Conservation (phyloP, 306 rosid species). For the Citrullus mucosospermus region DNA sequence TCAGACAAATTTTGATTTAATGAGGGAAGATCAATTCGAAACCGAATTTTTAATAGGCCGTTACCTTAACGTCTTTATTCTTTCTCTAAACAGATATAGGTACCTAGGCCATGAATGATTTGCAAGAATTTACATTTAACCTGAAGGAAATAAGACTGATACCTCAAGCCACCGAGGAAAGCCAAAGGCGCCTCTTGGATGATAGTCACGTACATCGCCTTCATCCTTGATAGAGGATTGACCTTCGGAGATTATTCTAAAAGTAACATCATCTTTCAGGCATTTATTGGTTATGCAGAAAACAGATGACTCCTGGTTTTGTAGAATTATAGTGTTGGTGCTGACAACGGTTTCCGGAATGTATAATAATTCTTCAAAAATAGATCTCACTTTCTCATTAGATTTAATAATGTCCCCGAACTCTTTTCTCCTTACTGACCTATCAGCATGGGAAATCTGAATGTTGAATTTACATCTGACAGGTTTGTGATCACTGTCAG, state of each 20-base stretch:
- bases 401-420: slow-evolving; percentile 50
- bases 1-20: background rate
- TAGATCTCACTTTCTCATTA: slow-evolving; percentile 56
- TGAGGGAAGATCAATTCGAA: background rate
- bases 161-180: slow-evolving; percentile 99
- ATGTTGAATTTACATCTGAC: slow-evolving; percentile 77
- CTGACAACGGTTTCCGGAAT: slow-evolving; percentile 60
- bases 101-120: background rate
- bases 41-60: background rate
- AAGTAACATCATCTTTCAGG: slow-evolving; percentile 44
- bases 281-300: slow-evolving; percentile 50
- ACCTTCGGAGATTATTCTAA: slow-evolving; percentile 63
- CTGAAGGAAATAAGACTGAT: background rate
- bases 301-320: slow-evolving; percentile 55
- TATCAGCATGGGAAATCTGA: slow-evolving; percentile 68
- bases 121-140: background rate
- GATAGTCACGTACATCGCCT: slow-evolving; percentile 36
- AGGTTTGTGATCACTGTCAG: slow-evolving; percentile 96
- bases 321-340: slow-evolving; percentile 50
- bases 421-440: slow-evolving; percentile 76
- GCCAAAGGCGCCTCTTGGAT: slow-evolving; percentile 66
- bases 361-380: slow-evolving; percentile 42
- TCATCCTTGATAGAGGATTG: slow-evolving; percentile 51
- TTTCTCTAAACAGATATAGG: background rate
- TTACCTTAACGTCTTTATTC: background rate